Conservation (phyloP, 495 filamentous ascomycete genomes). For the Elasticomyces elasticus region DNA sequence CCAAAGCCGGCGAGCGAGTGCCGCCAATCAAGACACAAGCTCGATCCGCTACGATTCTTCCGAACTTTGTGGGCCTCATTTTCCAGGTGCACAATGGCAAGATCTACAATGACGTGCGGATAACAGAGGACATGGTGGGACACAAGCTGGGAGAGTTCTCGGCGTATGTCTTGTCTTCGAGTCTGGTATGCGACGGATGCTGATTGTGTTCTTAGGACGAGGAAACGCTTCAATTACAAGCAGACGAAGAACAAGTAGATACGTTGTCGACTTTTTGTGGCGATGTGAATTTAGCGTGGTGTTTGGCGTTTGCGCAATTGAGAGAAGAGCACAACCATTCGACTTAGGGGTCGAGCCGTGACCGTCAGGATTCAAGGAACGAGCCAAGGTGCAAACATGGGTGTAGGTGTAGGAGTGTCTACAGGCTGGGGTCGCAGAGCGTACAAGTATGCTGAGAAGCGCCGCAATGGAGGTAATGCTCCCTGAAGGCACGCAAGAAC, state of each 20-base stretch:
- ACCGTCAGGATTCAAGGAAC: no score
- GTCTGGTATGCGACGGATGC: neutral
- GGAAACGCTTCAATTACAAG: slow-evolving; percentile 77
- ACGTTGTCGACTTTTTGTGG: neutral
- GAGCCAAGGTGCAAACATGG: no score
- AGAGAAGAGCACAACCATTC: neutral
- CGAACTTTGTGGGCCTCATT: slow-evolving; percentile 85
- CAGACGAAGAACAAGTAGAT: slow-evolving; percentile 56
- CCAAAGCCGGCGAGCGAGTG: slow-evolving; percentile 50
- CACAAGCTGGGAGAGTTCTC: slow-evolving; percentile 96
- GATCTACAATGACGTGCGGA: slow-evolving; percentile 72
- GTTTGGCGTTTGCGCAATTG: neutral
- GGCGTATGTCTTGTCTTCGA: slow-evolving; percentile 48
- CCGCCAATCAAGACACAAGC: slow-evolving; percentile 81
- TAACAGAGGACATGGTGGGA: slow-evolving; percentile 98
- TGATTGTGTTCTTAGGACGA: slow-evolving; percentile 49
- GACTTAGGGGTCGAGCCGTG: neutral
- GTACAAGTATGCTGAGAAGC: no score
- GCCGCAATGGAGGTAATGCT: no score
- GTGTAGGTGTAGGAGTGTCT: no score
- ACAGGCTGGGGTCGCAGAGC: no score
- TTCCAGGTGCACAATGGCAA: slow-evolving; percentile 97
- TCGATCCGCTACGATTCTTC: slow-evolving; percentile 83
- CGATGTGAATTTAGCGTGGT: neutral
- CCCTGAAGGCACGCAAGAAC: no score